A percentile compares a stretch with the other conserved stretches of the same genome.
Evolutionary conservation across 2,329 filamentous ascomycete species (phyloP).

Genomic region (Elsinoe ampelina): DNA sequence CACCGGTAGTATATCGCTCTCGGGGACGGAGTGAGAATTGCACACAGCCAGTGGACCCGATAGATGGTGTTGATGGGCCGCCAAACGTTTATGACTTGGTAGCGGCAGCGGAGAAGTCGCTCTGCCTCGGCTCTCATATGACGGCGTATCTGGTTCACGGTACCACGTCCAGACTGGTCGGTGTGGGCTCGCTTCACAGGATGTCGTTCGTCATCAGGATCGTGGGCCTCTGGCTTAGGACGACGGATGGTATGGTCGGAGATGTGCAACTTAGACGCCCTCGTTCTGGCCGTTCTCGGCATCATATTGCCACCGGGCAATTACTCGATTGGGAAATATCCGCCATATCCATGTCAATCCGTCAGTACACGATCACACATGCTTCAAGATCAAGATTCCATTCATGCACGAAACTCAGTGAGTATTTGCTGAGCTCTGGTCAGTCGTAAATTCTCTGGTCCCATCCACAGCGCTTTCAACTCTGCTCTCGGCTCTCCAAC

Average conservation of each 20-base stretch:
- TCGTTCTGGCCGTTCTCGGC: conserved; percentile 31
- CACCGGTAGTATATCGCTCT: conserved; percentile 46
- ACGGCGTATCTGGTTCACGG: conserved; percentile 33
- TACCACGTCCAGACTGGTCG: conserved; percentile 45
- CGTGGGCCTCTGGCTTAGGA: conserved; percentile 23
- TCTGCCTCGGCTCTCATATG: conserved; percentile 40
- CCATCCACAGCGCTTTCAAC: conserved; percentile 26
- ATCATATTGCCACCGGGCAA: too few relatives aligned
- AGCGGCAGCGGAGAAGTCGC: conserved; percentile 37
- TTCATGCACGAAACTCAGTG: conserved; percentile 22
- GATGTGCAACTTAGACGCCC: conserved; percentile 48
- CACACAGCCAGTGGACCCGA: conserved; percentile 17
- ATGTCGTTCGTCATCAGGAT: conserved; percentile 27
- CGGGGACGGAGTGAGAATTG: conserved; percentile 16
- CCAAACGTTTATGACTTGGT: conserved; percentile 45
- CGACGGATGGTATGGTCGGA: conserved; percentile 56
- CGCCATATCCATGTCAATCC: too few relatives aligned
- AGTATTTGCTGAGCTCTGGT: conserved; percentile 26
- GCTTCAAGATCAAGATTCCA: neutral
- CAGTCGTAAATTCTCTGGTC: conserved; percentile 23
- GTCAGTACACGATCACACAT: neutral
- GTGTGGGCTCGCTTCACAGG: conserved; percentile 48
- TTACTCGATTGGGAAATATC: too few relatives aligned
- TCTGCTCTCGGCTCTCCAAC: conserved; percentile 24
- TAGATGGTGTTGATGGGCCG: conserved; percentile 20